These are phyloP conservation scores for Auricularia cornea DNA, from an alignment of 768 basidiomycete species.

Conservation along the genomic window DNA sequence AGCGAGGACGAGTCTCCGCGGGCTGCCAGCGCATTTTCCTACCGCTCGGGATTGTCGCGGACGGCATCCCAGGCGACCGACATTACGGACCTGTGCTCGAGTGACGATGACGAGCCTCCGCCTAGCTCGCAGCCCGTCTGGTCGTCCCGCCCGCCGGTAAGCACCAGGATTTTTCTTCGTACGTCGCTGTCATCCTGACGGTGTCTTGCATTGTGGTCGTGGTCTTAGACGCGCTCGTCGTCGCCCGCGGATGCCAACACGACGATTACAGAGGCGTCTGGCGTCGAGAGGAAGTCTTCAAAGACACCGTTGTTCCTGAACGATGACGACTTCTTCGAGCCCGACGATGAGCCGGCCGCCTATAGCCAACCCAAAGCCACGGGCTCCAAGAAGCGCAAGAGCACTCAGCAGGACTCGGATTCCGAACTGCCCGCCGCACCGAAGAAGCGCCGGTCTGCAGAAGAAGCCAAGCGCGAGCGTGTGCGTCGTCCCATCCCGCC, in stretches of 20 bases:
- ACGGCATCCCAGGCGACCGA: background rate
- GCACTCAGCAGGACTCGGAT: background rate
- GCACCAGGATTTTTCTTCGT: background rate
- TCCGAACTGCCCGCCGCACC: background rate
- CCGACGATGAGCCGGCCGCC: background rate
- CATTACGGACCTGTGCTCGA: background rate
- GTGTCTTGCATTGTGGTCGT: background rate
- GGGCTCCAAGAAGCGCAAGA: background rate
- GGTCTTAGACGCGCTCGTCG: too few species aligned
- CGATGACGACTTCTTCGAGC: background rate
- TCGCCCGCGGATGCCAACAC: too few species aligned
- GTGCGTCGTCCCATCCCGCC: background rate
- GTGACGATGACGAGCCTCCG: background rate
- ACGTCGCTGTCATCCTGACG: background rate
- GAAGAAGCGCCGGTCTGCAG: background rate
- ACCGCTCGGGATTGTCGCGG: background rate
- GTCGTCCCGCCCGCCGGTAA: background rate
- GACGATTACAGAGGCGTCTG: too few species aligned
- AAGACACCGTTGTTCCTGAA: too few species aligned
- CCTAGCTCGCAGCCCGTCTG: background rate
- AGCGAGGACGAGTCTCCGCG: background rate
- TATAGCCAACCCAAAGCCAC: background rate
- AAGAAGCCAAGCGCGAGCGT: background rate
- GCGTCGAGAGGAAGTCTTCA: too few species aligned
- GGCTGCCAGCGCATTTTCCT: background rate